Conservation (phyloP, 2,329 filamentous ascomycete species). For the Fusarium sp. region DNA sequence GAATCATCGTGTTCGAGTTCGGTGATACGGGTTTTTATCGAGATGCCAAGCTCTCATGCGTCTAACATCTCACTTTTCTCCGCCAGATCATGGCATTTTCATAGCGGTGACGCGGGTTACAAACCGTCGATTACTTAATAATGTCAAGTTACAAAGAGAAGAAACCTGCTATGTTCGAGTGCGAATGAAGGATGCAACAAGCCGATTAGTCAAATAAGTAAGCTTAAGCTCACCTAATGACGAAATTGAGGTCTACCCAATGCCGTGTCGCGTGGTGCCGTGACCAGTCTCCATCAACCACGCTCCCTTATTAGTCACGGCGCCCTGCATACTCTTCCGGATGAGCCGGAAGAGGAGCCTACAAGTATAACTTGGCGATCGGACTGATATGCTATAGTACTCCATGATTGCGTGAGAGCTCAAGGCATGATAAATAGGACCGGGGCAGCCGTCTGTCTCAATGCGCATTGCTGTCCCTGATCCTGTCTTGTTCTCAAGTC, state of each 20-base stretch:
- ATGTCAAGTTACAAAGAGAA: conserved; percentile 17
- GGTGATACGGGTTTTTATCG: conserved; percentile 21
- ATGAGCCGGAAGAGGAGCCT: conserved; percentile 39
- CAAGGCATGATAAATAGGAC: conserved; percentile 41
- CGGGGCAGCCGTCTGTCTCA: conserved; percentile 5
- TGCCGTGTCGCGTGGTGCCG: conserved; percentile 40
- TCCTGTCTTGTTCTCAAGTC: background rate
- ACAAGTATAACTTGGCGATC: conserved; percentile 20
- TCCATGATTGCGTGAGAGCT: conserved; percentile 24
- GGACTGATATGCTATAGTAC: conserved; percentile 9
- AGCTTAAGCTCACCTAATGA: conserved; percentile 26
- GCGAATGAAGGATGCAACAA: background rate
- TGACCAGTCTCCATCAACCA: conserved; percentile 40
- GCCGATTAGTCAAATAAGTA: conserved; percentile 21
- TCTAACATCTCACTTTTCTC: conserved; percentile 3
- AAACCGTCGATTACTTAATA: conserved; percentile 24
- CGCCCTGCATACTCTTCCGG: conserved; percentile 42
- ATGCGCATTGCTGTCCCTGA: conserved; percentile 1
- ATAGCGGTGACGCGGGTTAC: conserved; percentile 5
- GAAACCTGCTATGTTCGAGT: conserved; percentile 1
- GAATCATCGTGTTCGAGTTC: conserved; percentile 34
- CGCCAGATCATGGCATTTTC: conserved; percentile 20
- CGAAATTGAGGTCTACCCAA: conserved; percentile 27
- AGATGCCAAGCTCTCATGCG: conserved; percentile 30
- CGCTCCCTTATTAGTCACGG: conserved; percentile 40